phyloP scores from a whole-genome alignment of 2,329 filamentous ascomycete genomes.

The Beauveria rudraprayagi region DNA sequence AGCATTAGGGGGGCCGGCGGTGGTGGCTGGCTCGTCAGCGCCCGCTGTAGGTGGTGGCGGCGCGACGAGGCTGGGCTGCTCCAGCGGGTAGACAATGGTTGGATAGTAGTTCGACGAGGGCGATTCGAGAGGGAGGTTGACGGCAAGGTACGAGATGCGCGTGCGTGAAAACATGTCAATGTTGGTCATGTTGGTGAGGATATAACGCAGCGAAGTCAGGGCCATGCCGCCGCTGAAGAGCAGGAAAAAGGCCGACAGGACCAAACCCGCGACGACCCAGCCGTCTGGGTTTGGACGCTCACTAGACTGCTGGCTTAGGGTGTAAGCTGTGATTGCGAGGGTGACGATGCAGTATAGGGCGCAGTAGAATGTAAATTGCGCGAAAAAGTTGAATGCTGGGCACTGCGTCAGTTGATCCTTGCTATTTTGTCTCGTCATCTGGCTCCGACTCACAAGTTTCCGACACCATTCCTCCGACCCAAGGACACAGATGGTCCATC shows the following conservation, averaged over 20 bases:
- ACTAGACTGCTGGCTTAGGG: slow-evolving; percentile 46
- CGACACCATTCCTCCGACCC: slow-evolving; percentile 87
- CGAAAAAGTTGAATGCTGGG: slow-evolving; percentile 78
- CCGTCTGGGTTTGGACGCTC: slow-evolving; percentile 39
- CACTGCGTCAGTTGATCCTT: not conserved
- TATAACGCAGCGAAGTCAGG: slow-evolving; percentile 60
- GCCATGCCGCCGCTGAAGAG: slow-evolving; percentile 78
- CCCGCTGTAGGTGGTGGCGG: not conserved
- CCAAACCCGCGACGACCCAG: slow-evolving; percentile 59
- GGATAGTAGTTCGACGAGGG: slow-evolving; percentile 33
- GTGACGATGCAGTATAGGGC: slow-evolving; percentile 57
- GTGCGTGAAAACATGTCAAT: slow-evolving; percentile 65
- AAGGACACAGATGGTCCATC: slow-evolving; percentile 96
- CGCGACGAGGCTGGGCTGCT: slow-evolving; percentile 19
- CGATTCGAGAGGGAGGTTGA: slow-evolving; percentile 54
- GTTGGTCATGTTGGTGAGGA: slow-evolving; percentile 69
- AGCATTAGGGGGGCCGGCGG: not conserved
- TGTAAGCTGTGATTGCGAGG: slow-evolving; percentile 56
- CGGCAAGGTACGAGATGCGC: slow-evolving; percentile 64
- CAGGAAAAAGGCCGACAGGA: slow-evolving; percentile 61
- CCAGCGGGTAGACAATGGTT: slow-evolving; percentile 53
- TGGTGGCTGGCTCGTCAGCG: not conserved
- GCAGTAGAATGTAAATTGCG: slow-evolving; percentile 76
- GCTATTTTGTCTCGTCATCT: not conserved
- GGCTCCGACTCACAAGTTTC: slow-evolving; percentile 54